phyloP scores from a whole-genome alignment of 768 basidiomycete genomes.

The Kwoniella bestiolae region DNA sequence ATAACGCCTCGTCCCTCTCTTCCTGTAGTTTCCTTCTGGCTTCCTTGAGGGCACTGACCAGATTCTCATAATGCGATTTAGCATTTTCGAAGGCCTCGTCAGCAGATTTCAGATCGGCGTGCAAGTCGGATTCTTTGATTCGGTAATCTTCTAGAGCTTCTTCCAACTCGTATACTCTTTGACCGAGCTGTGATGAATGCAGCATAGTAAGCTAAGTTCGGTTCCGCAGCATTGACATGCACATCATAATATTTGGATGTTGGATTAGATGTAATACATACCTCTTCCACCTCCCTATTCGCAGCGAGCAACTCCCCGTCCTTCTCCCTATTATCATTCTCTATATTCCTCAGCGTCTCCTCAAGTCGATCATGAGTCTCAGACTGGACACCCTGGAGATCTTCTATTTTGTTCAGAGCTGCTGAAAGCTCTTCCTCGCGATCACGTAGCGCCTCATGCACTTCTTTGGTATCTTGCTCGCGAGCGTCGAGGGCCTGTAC shows the following conservation, averaged over 20 bases:
- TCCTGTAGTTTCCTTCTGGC: constrained; percentile 59
- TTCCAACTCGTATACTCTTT: constrained; percentile 78
- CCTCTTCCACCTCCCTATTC: constrained; percentile 76
- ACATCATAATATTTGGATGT: no score
- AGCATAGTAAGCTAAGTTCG: not conserved
- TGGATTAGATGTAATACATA: constrained; percentile 57
- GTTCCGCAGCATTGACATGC: no score
- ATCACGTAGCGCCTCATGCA: constrained; percentile 61
- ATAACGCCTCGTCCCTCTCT: constrained; percentile 32
- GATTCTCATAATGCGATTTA: constrained; percentile 71
- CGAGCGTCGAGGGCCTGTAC: constrained; percentile 34
- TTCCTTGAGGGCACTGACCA: constrained; percentile 78
- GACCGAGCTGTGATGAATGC: constrained; percentile 60
- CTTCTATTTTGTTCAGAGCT: constrained; percentile 72
- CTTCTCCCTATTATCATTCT: constrained; percentile 76
- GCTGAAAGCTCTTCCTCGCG: constrained; percentile 78
- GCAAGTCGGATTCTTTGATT: constrained; percentile 54
- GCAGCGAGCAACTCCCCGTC: constrained; percentile 75
- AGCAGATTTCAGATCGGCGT: constrained; percentile 63
- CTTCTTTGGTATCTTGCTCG: constrained; percentile 43
- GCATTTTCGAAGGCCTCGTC: constrained; percentile 62
- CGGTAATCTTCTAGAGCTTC: constrained; percentile 72
- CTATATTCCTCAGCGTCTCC: constrained; percentile 63
- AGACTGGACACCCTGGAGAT: constrained; percentile 65
- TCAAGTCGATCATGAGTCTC: constrained; percentile 51